Percentiles rank a stretch among this genome's conserved stretches.
Conservation (phyloP, 495 filamentous ascomycete species). For the Penicillium lividum region DNA sequence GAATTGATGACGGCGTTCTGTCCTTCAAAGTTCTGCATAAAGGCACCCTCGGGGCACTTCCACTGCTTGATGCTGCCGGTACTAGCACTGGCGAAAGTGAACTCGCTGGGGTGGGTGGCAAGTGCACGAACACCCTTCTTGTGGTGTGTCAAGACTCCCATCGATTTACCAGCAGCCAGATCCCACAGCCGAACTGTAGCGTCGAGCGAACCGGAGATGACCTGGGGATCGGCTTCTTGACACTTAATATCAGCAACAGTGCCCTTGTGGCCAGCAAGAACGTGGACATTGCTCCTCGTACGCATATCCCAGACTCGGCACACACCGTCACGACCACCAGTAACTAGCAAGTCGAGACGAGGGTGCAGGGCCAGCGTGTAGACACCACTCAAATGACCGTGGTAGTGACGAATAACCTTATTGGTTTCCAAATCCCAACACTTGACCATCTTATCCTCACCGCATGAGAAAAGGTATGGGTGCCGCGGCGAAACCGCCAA, state of each 20-base stretch:
- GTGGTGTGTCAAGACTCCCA: constrained; percentile 96
- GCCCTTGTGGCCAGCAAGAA: constrained; percentile 83
- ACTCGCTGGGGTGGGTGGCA: constrained; percentile 85
- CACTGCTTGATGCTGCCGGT: constrained; percentile 97
- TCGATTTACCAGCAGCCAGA: constrained; percentile 91
- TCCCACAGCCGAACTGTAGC: constrained; percentile 94
- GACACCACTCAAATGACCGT: constrained; percentile 95
- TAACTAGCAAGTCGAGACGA: constrained; percentile 90
- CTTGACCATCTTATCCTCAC: constrained; percentile 99
- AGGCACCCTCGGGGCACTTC: constrained; percentile 97
- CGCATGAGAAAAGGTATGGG: constrained; percentile 96
- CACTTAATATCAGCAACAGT: constrained; percentile 88
- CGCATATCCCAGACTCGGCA: constrained; percentile 99
- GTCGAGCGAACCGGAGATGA: constrained; percentile 90
- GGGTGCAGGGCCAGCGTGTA: constrained; percentile 91
- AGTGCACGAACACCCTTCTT: constrained; percentile 94
- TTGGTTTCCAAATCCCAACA: constrained; percentile 99
- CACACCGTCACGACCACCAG: constrained; percentile 91
- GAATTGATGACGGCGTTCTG: constrained; percentile 97
- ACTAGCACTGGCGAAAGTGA: constrained; percentile 92
- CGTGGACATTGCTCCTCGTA: constrained; percentile 91
- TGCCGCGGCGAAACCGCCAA: constrained; percentile 90
- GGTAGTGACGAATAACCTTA: constrained; percentile 97
- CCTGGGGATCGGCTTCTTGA: constrained; percentile 95
- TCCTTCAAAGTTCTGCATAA: constrained; percentile 99